Base-by-base conservation (phyloP, 345 rosid genomes). In the Cochlearia excelsa region DNA sequence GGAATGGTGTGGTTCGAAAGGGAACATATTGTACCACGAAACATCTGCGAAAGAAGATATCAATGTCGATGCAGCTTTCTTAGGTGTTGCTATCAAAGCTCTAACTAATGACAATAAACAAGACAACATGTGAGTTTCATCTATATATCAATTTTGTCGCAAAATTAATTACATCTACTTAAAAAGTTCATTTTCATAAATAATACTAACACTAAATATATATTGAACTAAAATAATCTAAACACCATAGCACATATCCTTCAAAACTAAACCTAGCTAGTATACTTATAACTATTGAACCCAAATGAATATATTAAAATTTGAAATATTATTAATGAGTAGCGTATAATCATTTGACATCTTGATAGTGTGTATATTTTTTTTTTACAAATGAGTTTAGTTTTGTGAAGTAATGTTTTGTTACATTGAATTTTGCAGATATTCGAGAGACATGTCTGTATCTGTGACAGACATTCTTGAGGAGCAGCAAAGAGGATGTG, bases 21-120 rank as follows among this genome's bases (percentile, higher is more conserved):
- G 90, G 38, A 80, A 77, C 58, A 75, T 86, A 47, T 84, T 92
- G 1, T 86, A 82, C 70, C 75, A 79, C 51, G 96, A 88, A 79
- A 88, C 96, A 30, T 91, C 98, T 4, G 95, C 98, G 1, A 88
- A 86, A 67, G 88, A 82, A 63, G 69, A 78, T 73, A 75, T 75
- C 69, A 82, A 83, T 48, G 79, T 91, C 4, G 88, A 86, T 55
- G 88, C 84, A 67, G 96, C 98, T 5, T 91, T 88, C 65, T 57
- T 84, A 7, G 68, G 78, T 3, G 81, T 79, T 16, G 98, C 92
- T 3, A 75, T 80, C 46, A 63, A 75, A 51, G 87, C 88, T 9
- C 71, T 88, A 1, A 66, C 78, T 26, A 77, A 57, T 62, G 95
- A 81, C 49, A 85, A 70, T 51, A 74, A 75, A 57, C 79, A 66